Evolutionary conservation across 805 yeast species (phyloP).

Genomic region (Sugiyamaella mastotermitis): DNA sequence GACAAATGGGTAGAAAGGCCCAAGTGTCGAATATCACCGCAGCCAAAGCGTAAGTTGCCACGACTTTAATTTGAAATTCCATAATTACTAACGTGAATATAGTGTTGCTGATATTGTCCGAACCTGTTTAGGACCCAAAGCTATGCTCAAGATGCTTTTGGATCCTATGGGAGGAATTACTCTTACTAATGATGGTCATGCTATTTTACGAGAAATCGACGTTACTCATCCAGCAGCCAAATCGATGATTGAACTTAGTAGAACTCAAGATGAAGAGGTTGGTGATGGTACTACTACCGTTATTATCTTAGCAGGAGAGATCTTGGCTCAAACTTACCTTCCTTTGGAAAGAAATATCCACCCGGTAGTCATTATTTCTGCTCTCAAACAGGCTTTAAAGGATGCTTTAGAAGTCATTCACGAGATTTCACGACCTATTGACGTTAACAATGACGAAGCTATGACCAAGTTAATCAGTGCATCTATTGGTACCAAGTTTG

Average conservation of each 20-base stretch:
- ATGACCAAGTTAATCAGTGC: slow-evolving; percentile 83
- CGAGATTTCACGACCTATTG: slow-evolving; percentile 77
- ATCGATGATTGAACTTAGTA: slow-evolving; percentile 91
- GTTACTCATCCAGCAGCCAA: slow-evolving; percentile 97
- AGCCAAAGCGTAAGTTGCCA: slow-evolving; percentile 67
- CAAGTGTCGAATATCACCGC: slow-evolving; percentile 96
- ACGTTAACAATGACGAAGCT: slow-evolving; percentile 74
- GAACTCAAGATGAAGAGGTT: slow-evolving; percentile 98
- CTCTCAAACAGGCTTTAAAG: slow-evolving; percentile 80
- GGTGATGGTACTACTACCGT: slow-evolving; percentile 99
- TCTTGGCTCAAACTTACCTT: slow-evolving; percentile 90
- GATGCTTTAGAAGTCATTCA: slow-evolving; percentile 89
- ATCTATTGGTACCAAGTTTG: slow-evolving; percentile 93
- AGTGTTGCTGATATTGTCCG: slow-evolving; percentile 90
- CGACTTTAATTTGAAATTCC: background rate
- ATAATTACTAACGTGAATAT: slow-evolving; percentile 1
- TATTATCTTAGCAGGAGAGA: slow-evolving; percentile 94
- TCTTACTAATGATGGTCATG: slow-evolving; percentile 97
- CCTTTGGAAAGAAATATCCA: slow-evolving; percentile 89
- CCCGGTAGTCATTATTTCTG: slow-evolving; percentile 93
- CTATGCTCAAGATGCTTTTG: slow-evolving; percentile 95
- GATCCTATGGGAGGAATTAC: slow-evolving; percentile 96
- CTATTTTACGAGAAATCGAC: slow-evolving; percentile 83
- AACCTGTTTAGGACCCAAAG: slow-evolving; percentile 98
- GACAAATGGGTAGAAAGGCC: slow-evolving; percentile 96